Base-by-base conservation (phyloP, 169 alveolate species). In the Cyclospora cayetanensis region DNA sequence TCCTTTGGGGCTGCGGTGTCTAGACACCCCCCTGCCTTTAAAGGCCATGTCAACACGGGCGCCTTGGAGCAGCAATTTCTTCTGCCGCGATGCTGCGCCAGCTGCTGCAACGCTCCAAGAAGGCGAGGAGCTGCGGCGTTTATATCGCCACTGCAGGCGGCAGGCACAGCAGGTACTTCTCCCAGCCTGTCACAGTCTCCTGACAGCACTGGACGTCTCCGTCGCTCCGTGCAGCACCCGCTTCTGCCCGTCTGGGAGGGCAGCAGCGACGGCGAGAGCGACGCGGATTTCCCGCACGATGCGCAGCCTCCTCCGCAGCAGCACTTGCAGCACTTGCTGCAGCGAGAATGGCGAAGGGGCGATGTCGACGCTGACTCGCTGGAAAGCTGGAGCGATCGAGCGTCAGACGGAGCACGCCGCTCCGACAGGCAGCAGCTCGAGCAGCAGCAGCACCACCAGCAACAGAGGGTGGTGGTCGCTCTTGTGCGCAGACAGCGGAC, bases 201-300 rank as follows among this genome's bases (percentile, higher is more conserved):
- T 3, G 86, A 76, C 43, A 0, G 68, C 11, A 31, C 63, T 1
- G 86, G 86, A 18, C 86, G 46, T 27, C 27, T 76, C 4, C 42
- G 68, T n/a, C 42, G 70, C 2, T 2, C 43, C 0, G 39, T 76
- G n/a, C 15, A 34, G 43, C 66, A 63, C 25, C 41, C 25, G 12
- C 31, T 43, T 22, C 46, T 43, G 46, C n/a, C n/a, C n/a, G n/a
- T n/a, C n/a, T 76, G 86, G 86, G 86, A 76, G 27, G 86, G 86
- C 66, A 76, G 86, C 68, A 76, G 86, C 86, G 86, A 43, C 11
- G 86, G 68, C 9, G 86, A 76, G 27, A 76, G 68, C 34, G 86
- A 43, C 25, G 3, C 39, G 1, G 86, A 76, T 20, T 5, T 7
- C 68, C 63, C n/a, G 86, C 86, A 76, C 68, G 68, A 76, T 35